Evolutionary conservation across 495 filamentous ascomycete species (phyloP).

Genomic region (Penicillium angulare): DNA sequence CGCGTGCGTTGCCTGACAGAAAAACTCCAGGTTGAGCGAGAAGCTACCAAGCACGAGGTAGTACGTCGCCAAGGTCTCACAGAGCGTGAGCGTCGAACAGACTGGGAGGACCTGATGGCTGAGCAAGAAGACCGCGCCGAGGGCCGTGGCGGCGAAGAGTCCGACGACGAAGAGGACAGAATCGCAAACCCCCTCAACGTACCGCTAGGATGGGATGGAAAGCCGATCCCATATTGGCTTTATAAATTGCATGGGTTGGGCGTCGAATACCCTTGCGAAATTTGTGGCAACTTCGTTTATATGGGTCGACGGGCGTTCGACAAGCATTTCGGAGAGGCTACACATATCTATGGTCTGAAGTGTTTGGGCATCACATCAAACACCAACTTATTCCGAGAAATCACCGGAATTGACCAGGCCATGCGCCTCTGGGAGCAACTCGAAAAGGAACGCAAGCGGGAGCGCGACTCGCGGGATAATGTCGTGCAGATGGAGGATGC

Average conservation of each 20-base stretch:
- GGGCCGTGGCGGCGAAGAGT: conserved; percentile 56
- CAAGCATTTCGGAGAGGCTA: conserved; percentile 94
- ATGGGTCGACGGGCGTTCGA: conserved; percentile 95
- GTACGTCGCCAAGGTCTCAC: conserved; percentile 96
- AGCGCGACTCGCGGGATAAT: conserved; percentile 69
- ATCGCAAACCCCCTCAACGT: conserved; percentile 97
- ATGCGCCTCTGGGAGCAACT: conserved; percentile 90
- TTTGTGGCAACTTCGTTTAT: conserved; percentile 97
- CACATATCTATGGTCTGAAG: conserved; percentile 89
- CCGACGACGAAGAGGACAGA: conserved; percentile 66
- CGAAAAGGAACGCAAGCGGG: conserved; percentile 78
- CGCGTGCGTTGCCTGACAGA: conserved; percentile 73
- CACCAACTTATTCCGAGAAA: conserved; percentile 89
- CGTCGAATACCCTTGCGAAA: conserved; percentile 92
- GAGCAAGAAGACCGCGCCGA: conserved; percentile 49
- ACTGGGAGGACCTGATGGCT: conserved; percentile 81
- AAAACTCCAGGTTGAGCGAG: conserved; percentile 73
- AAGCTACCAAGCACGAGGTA: conserved; percentile 86
- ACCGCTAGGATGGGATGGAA: conserved; percentile 95
- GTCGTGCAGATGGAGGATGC: conserved; percentile 98
- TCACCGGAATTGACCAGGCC: conserved; percentile 87
- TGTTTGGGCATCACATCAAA: conserved; percentile 87
- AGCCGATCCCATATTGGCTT: conserved; percentile 98
- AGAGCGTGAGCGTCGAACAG: conserved; percentile 87
- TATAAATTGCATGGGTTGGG: conserved; percentile 96